Evolutionary conservation across 202 grass and related monocot genomes (phyloP), one percentile per base, ranked within the genome.

Genomic region (Tripidium arundinaceum): DNA sequence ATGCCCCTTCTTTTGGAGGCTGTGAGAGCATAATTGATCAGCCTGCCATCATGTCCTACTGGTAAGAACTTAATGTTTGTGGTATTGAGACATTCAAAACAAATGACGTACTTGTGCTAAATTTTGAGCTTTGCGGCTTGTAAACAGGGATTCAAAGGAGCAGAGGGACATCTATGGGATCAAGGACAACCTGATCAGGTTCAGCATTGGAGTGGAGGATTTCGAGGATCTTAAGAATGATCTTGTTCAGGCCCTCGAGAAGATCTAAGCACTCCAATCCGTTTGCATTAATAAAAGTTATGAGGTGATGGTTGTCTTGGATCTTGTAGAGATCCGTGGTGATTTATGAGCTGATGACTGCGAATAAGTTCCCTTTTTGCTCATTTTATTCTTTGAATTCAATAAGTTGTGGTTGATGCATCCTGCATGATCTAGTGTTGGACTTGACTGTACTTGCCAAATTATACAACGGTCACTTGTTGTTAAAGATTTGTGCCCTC

Each of bases 11-110:
- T 65, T 99, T 99, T 85, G 92, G 96, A 75, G 96, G 96, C 58
- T 92, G 90, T 66, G 96, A 99, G 88, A 99, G 96, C 86, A 91
- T 96, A 81, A 88, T 99, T 67, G 90, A 96, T 78, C 96, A 96
- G 75, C 92, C 96, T 83, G 96, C 92, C 78, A 96, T 99, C 74
- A 96, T 99, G 96, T 99, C 96, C 64, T 99, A 99, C 81, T 99
- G 96, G 96, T 99, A 91, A 41, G 47, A 72, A 43, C 13, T 40
- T 22, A 52, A 62, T 27, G 65, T 55, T 66, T 79, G 39, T 59
- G 27, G 24, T 38, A 72, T 34, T 73, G 7, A n/a, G 34, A 59
- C 31, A 43, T 52, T 60, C 16, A 63, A 33, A 76, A 61, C 0
- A 16, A 72, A 24, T 47, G 9, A 65, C 54, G 9, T 18, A 14